Conservation (phyloP, 2,329 filamentous ascomycete species). For the Colletotrichum sp. region DNA sequence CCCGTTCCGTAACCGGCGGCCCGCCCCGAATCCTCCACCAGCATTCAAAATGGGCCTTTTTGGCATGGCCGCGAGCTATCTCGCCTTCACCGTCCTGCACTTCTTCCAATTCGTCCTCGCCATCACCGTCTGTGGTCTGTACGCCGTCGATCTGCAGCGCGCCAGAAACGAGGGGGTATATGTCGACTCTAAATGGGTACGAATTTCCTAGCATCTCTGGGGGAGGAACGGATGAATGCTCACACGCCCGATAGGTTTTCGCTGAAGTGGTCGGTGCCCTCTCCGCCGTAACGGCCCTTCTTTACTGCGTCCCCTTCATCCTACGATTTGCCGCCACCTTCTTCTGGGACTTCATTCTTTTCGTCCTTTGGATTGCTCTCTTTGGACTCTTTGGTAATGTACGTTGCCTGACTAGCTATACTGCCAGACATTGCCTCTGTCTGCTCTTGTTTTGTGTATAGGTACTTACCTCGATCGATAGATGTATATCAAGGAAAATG, state of each 20-base stretch:
- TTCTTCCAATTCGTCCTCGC: conserved; percentile 79
- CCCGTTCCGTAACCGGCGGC: not conserved
- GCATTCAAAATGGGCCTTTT: conserved; percentile 47
- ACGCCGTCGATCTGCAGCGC: conserved; percentile 69
- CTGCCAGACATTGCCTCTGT: not conserved
- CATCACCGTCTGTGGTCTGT: conserved; percentile 79
- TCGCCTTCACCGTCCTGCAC: conserved; percentile 68
- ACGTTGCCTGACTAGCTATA: conserved; percentile 17
- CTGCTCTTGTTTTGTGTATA: not conserved
- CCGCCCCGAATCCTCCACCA: not conserved
- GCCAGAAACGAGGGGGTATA: conserved; percentile 55
- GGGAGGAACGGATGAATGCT: not conserved
- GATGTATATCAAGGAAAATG: conserved; percentile 75
- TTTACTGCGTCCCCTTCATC: conserved; percentile 71
- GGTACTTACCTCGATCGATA: conserved; percentile 24
- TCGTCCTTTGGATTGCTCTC: conserved; percentile 79
- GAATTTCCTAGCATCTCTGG: conserved; percentile 22
- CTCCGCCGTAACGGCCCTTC: conserved; percentile 65
- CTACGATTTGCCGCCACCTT: conserved; percentile 60
- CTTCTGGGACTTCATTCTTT: conserved; percentile 73
- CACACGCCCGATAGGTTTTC: conserved; percentile 57
- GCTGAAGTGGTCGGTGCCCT: conserved; percentile 74
- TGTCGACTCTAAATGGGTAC: conserved; percentile 73
- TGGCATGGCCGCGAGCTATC: conserved; percentile 50
- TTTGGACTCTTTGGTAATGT: conserved; percentile 83